Evolutionary conservation across 345 rosid species (phyloP).

Genomic region (Aquilaria yunnanensis): DNA sequence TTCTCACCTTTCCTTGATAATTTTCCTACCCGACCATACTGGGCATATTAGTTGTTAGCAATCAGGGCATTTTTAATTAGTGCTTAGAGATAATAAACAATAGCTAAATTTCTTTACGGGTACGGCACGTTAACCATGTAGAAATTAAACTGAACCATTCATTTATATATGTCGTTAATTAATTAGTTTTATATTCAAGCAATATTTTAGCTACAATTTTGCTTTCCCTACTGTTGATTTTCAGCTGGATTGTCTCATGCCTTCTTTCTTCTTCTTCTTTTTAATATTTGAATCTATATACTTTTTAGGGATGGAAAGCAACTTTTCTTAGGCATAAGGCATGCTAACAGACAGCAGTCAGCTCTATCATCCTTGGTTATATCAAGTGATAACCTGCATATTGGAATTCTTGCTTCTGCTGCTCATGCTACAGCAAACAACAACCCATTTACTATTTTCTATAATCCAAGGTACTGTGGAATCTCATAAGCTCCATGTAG

Average conservation of each 20-base stretch:
- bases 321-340: conserved; percentile 82
- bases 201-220: too few species aligned
- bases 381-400: conserved; percentile 98
- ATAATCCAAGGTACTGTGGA: conserved; percentile 75
- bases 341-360: conserved; percentile 84
- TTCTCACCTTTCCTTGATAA: background rate
- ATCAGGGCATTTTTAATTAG: too few species aligned
- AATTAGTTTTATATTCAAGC: too few species aligned
- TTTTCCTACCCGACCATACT: background rate
- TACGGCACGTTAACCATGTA: too few species aligned
- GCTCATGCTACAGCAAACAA: conserved; percentile 97
- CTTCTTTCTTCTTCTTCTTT: conserved; percentile 7
- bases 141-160: too few species aligned
- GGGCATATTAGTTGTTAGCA: too few species aligned
- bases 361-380: conserved; percentile 91
- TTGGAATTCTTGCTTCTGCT: conserved; percentile 98
- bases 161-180: too few species aligned
- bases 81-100: too few species aligned
- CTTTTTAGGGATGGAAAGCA: conserved; percentile 82
- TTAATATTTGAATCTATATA: conserved; percentile 9
- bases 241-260: conserved; percentile 9
- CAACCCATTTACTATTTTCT: conserved; percentile 88
- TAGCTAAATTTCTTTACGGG: too few species aligned
- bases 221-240: background rate
- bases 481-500: conserved; percentile 1